Evolutionary conservation across 345 rosid species (phyloP), one percentile per base, ranked within the genome.

Genomic region (Bruguiera parviflora): DNA sequence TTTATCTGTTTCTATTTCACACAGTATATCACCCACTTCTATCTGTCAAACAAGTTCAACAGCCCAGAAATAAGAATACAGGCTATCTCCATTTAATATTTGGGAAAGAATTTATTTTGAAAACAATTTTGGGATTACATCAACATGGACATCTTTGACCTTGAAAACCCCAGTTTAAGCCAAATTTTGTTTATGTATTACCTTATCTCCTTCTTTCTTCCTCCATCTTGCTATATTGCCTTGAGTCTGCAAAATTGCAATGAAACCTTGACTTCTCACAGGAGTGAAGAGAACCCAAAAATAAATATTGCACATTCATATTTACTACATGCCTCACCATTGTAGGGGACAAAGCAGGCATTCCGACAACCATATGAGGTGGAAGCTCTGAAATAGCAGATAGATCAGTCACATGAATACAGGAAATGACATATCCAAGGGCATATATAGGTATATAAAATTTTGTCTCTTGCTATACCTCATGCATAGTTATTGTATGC

Each of bases 1-100:
- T 86, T 94, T 94, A 80, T 94, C 98, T n/a, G 98, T 94, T 91
- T 94, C 97, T 76, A 94, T 89, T 73, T 94, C 96, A 61, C 98
- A 94, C 33, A 91, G 80, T 62, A 94, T 60, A 78, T 94, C 98
- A 3, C 97, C 98, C 73, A 85, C 90, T 83, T 87, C 97, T 85
- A 94, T 84, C 97, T 94, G 95, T 73, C 43, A 37, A 37, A 37
- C 66, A 53, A 61, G 66, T 72, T 67, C 73, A 78, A 64, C 25
- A 74, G 43, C 58, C 58, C 56, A 63, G 53, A 86, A 71, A 73
- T 66, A 31, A 66, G 77, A 70, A 60, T 61, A 72, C 37, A 32
- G 28, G 39, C 43, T 37, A 8, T 37, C 11, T 37, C 97, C 97
- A 76, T 37, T 66, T 21, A 63, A 31, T 65, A 70, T 79, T 79